These are phyloP conservation scores for Spergularia bocconei DNA, from an alignment of 148 eudicot genomes.

Conservation along the genomic window DNA sequence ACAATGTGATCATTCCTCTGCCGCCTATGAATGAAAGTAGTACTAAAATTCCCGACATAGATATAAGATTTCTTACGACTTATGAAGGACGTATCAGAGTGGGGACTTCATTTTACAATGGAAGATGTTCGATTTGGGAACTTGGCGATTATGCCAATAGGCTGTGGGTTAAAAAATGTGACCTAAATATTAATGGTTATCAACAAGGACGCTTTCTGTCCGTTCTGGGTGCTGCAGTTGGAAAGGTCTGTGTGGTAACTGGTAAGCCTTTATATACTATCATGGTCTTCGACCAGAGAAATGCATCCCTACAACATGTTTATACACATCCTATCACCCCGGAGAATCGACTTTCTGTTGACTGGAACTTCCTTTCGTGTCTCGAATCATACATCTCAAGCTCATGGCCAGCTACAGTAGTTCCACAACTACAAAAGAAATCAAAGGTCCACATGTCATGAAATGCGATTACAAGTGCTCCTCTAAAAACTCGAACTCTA, in stretches of 20 bases:
- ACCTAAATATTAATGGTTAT: not conserved
- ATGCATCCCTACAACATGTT: not conserved
- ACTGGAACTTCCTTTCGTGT: too few relatives aligned
- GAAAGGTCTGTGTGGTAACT: not conserved
- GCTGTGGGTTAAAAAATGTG: not conserved
- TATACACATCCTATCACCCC: not conserved
- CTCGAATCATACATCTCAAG: too few relatives aligned
- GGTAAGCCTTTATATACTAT: not conserved
- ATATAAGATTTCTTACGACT: not conserved
- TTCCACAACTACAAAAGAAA: too few relatives aligned
- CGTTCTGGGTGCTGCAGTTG: not conserved
- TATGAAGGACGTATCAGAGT: not conserved
- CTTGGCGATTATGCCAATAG: not conserved
- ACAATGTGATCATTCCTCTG: not conserved
- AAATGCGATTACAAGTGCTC: too few relatives aligned
- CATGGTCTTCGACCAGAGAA: not conserved
- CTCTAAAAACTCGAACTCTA: too few relatives aligned
- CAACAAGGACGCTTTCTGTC: not conserved
- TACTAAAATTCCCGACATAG: too few relatives aligned
- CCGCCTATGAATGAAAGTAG: not conserved
- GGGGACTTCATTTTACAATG: not conserved
- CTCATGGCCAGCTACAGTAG: too few relatives aligned
- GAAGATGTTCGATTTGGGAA: not conserved
- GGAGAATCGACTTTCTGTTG: too few relatives aligned
- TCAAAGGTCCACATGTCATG: too few relatives aligned